These are phyloP conservation scores for Sphenostylis stenocarpa DNA, from an alignment of 306 rosid genomes.

Conservation along the genomic window DNA sequence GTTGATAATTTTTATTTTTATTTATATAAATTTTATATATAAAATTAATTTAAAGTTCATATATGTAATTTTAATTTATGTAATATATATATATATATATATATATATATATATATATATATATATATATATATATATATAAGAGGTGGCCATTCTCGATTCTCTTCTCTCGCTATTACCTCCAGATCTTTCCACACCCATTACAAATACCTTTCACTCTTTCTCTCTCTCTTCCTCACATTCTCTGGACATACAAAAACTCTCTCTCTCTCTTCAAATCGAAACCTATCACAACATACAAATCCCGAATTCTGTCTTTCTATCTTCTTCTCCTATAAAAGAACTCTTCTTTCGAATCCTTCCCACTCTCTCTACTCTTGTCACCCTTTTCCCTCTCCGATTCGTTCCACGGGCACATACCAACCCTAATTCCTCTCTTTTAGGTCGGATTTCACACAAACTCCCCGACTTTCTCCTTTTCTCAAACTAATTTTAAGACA, in stretches of 20 bases:
- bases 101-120: too few relatives aligned
- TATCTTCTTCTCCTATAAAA: constrained; percentile 42
- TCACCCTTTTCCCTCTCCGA: background rate
- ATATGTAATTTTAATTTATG: too few relatives aligned
- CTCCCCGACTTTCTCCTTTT: background rate
- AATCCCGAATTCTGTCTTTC: background rate
- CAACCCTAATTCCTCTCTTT: constrained; percentile 29
- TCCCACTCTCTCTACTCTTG: constrained; percentile 45
- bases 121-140: too few relatives aligned
- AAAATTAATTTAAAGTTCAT: too few relatives aligned
- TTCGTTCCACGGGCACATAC: background rate
- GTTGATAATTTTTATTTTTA: too few relatives aligned
- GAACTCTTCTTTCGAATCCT: constrained; percentile 45
- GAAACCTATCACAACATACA: constrained; percentile 30
- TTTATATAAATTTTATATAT: too few relatives aligned
- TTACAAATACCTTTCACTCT: background rate
- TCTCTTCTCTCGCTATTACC: background rate
- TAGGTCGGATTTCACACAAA: constrained; percentile 33
- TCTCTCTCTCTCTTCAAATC: constrained; percentile 28
- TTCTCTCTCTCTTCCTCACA: constrained; percentile 3
- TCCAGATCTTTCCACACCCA: constrained; percentile 17
- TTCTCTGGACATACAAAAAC: constrained; percentile 17
- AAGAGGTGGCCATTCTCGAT: too few relatives aligned
- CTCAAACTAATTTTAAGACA: background rate
- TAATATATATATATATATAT: too few relatives aligned